These are phyloP conservation scores for Geotrichum aggregatum DNA, from an alignment of 1,139 yeast species.

Conservation along the genomic window DNA sequence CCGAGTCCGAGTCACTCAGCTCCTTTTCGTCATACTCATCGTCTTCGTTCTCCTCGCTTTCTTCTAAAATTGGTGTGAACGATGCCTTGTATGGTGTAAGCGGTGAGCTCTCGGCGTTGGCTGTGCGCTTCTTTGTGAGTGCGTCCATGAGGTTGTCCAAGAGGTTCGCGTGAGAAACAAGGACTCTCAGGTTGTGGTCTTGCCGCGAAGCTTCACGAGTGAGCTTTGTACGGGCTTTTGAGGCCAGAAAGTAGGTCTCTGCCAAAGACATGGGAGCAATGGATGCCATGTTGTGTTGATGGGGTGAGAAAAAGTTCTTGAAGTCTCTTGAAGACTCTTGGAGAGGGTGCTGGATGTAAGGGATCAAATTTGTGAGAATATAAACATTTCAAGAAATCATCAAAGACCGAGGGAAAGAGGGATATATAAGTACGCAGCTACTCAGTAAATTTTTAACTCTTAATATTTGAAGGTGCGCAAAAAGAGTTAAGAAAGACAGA, in stretches of 20 bases:
- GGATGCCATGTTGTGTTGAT: background rate
- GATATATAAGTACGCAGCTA: too few relatives aligned
- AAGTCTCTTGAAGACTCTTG: too few relatives aligned
- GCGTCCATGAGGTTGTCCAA: constrained; percentile 62
- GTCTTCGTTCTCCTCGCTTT: constrained; percentile 23
- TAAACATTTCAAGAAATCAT: too few relatives aligned
- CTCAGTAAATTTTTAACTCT: too few relatives aligned
- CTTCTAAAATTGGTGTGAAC: constrained; percentile 12
- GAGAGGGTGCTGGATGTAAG: too few relatives aligned
- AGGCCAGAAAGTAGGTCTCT: constrained; percentile 63
- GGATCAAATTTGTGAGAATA: too few relatives aligned
- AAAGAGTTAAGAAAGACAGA: too few relatives aligned
- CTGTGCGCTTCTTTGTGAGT: constrained; percentile 22
- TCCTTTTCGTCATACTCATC: constrained; percentile 20
- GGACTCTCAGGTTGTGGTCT: constrained; percentile 55
- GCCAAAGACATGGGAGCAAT: constrained; percentile 40
- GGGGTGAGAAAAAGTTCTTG: too few relatives aligned
- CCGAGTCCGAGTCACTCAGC: constrained; percentile 20
- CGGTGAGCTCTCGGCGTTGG: background rate
- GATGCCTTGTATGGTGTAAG: constrained; percentile 6
- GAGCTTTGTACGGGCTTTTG: constrained; percentile 63
- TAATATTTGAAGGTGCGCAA: too few relatives aligned
- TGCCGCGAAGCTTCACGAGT: constrained; percentile 61
- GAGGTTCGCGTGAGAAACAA: constrained; percentile 74
- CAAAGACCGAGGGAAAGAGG: too few relatives aligned